Evolutionary conservation across 768 basidiomycete species (phyloP), one percentile per base, ranked within the genome.

Genomic region (Pleurotus sapidus): DNA sequence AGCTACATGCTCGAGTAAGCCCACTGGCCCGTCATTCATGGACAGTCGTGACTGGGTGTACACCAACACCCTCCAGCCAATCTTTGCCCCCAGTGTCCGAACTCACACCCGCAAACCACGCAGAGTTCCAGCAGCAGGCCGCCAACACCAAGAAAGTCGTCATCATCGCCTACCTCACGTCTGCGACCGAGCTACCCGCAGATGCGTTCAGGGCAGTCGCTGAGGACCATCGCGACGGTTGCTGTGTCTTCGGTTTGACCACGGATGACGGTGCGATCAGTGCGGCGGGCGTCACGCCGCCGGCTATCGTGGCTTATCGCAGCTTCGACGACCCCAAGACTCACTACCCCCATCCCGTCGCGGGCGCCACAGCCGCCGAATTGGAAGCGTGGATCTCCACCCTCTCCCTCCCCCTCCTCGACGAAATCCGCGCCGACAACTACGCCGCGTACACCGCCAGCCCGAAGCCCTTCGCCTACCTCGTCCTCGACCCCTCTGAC

Each of bases 361-460:
- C 76, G 20, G 82, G 80, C 18, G 75, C 84, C 49, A 82, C 80
- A 20, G 67, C 75, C 57, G 73, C 83, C 49, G 85, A 91, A 55
- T 73, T 98, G 39, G 83, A 82, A 59, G 78, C 79, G 5, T 98
- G 93, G 88, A 74, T 97, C 61, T 77, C 84, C 67, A 87, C 89
- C 54, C 86, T 98, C 68, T 80, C 94, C 34, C 77, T 97, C 49
- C 96, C 97, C 25, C 70, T 94, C 65, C 74, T 99, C 60, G 95
- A 92, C 62, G 91, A 99, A 72, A 92, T 99, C 70, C 88, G 82
- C 59, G 91, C 89, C 25, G 96, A 98, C 57, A 99, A 98, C 79
- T 98, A 95, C 72, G 84, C 81, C 55, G 56, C 78, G 55, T 99
- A 99, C 74, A 91, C 91, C 8, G 68, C 74, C 61, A 93, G 91